phyloP scores from a whole-genome alignment of 192 early-diverging fungal species.

The Geosiphon pyriformis region DNA sequence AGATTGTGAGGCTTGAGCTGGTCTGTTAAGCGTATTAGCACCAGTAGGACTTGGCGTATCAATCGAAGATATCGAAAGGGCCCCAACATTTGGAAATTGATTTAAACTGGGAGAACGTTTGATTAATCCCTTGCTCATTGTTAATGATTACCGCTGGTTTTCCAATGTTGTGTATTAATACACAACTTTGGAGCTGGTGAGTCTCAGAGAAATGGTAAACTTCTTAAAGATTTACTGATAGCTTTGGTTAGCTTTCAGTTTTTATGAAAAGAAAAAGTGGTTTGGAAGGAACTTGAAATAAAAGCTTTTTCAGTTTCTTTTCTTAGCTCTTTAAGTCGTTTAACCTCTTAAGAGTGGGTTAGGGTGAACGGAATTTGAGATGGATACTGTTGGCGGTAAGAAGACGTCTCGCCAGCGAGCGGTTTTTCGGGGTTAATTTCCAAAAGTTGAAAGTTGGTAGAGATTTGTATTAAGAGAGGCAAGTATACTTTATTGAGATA shows the following conservation, averaged over 20 bases:
- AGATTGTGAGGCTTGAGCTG: constrained; percentile 38
- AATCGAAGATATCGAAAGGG: constrained; percentile 24
- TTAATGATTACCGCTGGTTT: neutral
- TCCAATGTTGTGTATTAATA: neutral
- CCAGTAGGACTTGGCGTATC: constrained; percentile 34
- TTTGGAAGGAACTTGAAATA: neutral
- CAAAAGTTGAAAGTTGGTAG: neutral
- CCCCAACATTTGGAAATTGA: constrained; percentile 1
- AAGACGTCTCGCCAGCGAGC: neutral
- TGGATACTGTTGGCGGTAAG: neutral
- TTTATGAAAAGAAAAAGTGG: neutral
- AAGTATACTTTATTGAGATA: neutral
- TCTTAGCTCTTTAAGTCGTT: neutral
- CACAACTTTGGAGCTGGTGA: neutral
- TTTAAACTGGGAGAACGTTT: constrained; percentile 24
- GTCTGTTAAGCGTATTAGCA: constrained; percentile 37
- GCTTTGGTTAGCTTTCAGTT: no score
- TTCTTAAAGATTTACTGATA: neutral
- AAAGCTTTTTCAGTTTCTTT: neutral
- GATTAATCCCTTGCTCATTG: neutral
- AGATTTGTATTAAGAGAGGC: neutral
- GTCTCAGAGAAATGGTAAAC: neutral
- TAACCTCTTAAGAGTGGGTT: neutral
- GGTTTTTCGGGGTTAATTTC: neutral
- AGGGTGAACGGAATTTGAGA: neutral